Evolutionary conservation across 2,329 filamentous ascomycete species (phyloP), one percentile per base, ranked within the genome.

Genomic region (Sporothrix dimorphospora): DNA sequence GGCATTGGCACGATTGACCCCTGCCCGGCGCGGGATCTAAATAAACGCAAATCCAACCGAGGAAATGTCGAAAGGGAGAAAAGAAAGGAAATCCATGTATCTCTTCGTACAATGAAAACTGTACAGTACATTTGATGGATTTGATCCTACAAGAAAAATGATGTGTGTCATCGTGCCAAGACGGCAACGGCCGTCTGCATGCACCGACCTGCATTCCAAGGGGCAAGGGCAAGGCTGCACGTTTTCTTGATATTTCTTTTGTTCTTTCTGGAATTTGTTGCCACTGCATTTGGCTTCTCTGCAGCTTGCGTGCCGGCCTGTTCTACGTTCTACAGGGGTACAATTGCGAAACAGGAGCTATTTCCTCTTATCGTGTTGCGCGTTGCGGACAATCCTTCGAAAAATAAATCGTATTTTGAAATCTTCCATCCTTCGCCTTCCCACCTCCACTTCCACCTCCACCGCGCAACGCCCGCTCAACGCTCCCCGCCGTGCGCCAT

Each of bases 181-280:
- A 38, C n/a, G 65, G 65, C 65, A 68, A 27, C 47, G 47, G 65
- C 65, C 65, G 63, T 53, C 19, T 47, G 61, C 42, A 63, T 45
- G n/a, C 19, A 19, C 38, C 34, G 24, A 7, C n/a, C 34, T 38
- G 24, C 63, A 49, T 49, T 49, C 40, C 42, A 49, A 7, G 12
- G n/a, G 16, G 30, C 42, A 49, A 49, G 63, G 42, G 12, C 61
- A 47, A 66, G 42, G 24, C 42, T 66, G 63, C 24, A 49, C 24
- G 12, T 38, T 19, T 27, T 8, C 9, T 40, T 61, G 14, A n/a
- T 24, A 4, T 12, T 24, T 42, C 11, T 45, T 45, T 14, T 34
- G 30, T 6, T 34, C 30, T 34, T 34, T 34, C 30, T 6, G 30
- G 30, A 6, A 34, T 34, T 34, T 34, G 30, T 6, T 34, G 30